Conservation (phyloP, 192 early-diverging fungal species). For the Bifiguratus adelaidae region DNA sequence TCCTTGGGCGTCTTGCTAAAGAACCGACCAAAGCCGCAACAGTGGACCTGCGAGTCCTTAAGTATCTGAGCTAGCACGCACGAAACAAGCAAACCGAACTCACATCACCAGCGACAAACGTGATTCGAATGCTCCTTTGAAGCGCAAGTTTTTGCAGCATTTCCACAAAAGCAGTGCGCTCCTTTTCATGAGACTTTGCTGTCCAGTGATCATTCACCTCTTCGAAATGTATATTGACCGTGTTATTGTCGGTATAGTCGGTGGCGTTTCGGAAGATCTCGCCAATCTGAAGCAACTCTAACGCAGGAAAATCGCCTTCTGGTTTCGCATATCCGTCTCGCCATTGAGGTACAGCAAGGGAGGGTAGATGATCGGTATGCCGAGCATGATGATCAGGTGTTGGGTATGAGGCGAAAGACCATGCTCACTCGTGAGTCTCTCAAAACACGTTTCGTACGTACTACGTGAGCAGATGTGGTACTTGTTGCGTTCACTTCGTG, state of each 20-base stretch:
- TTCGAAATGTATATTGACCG: too few species aligned
- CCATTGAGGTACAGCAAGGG: too few species aligned
- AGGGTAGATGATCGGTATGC: conserved; percentile 71
- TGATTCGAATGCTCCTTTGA: conserved; percentile 49
- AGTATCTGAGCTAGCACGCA: conserved; percentile 14
- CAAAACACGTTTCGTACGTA: conserved; percentile 50
- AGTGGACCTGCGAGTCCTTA: conserved; percentile 46
- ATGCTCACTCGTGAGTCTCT: conserved; percentile 38
- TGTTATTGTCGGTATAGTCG: too few species aligned
- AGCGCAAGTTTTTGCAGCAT: conserved; percentile 59
- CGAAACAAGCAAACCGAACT: too few species aligned
- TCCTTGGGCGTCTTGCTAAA: too few species aligned
- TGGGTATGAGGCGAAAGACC: too few species aligned
- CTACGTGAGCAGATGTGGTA: conserved; percentile 43
- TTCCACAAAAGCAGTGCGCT: conserved; percentile 57
- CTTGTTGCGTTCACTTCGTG: conserved; percentile 59
- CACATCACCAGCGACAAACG: conserved; percentile 77
- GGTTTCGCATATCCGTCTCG: too few species aligned
- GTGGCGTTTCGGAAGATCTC: too few species aligned
- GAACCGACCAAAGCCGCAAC: conserved; percentile 54
- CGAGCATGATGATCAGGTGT: conserved; percentile 61
- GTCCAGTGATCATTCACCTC: conserved; percentile 81
- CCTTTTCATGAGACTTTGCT: conserved; percentile 50
- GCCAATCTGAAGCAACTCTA: too few species aligned
- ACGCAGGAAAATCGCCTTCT: too few species aligned